Conservation (phyloP, 2,329 filamentous ascomycete genomes). For the Fusarium brachygibbosum region DNA sequence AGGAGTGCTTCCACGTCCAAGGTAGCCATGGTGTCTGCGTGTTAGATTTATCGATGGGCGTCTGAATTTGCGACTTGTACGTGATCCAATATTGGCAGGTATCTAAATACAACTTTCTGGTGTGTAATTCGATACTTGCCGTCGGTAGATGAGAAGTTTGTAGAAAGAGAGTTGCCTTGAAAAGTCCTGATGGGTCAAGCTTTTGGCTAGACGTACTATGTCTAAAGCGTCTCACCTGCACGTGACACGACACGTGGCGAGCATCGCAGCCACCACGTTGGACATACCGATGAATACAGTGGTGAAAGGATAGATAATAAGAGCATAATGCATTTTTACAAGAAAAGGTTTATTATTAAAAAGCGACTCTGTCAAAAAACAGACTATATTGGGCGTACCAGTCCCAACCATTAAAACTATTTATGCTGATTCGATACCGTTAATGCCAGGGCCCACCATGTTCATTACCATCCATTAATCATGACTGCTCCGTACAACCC, state of each 20-base stretch:
- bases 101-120: slow-evolving; percentile 18
- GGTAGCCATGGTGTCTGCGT: slow-evolving; percentile 59
- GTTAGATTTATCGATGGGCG: slow-evolving; percentile 28
- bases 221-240: slow-evolving; percentile 15
- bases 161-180: slow-evolving; percentile 39
- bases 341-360: slow-evolving; percentile 40
- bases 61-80: slow-evolving; percentile 16
- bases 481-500: slow-evolving; percentile 41
- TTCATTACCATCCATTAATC: slow-evolving; percentile 49
- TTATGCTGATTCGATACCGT: slow-evolving; percentile 43
- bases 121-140: slow-evolving; percentile 27
- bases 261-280: slow-evolving; percentile 22
- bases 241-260: slow-evolving; percentile 45
- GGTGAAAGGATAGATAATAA: background rate
- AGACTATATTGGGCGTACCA: slow-evolving; percentile 38
- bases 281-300: background rate
- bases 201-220: slow-evolving; percentile 38
- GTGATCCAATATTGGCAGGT: slow-evolving; percentile 1
- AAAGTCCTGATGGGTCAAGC: slow-evolving; percentile 39
- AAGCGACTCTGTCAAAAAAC: slow-evolving; percentile 38
- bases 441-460: slow-evolving; percentile 44
- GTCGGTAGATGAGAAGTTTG: slow-evolving; percentile 20
- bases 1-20: slow-evolving; percentile 90
- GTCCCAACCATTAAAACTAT: slow-evolving; percentile 47
- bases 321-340: background rate